Percentiles rank a stretch among this genome's conserved stretches.
These are phyloP conservation scores for Henckelia pumila DNA, from an alignment of 257 asterid genomes.

Conservation along the genomic window DNA sequence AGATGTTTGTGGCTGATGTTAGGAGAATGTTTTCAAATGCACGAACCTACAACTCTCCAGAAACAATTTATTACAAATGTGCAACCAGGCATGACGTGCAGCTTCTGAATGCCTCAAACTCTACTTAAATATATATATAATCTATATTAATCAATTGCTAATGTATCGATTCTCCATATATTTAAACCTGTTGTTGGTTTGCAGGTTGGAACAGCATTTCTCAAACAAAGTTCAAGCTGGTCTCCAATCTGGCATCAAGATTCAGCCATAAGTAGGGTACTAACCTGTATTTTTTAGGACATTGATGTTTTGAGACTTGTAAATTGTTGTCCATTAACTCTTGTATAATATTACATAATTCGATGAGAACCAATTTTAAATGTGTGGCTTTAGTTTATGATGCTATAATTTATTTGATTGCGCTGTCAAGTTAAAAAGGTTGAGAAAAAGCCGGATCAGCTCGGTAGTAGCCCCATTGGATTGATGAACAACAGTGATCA, in stretches of 20 bases:
- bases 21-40: constrained; percentile 87
- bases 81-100: constrained; percentile 64
- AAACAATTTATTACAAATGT: constrained; percentile 85
- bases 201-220: constrained; percentile 79
- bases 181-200: not conserved
- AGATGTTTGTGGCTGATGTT: constrained; percentile 87
- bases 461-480: not conserved
- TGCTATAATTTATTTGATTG: too few species aligned
- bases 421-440: too few species aligned
- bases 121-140: not conserved
- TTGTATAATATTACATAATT: not conserved
- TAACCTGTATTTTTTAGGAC: not conserved
- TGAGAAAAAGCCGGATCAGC: not conserved
- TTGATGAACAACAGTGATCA: not conserved
- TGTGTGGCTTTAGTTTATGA: too few species aligned
- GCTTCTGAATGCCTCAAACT: not conserved
- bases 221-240: constrained; percentile 77
- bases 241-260: constrained; percentile 65
- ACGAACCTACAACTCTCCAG: constrained; percentile 94
- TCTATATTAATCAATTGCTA: not conserved
- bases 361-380: too few species aligned
- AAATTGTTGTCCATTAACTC: not conserved
- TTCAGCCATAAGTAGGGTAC: constrained; percentile 39
- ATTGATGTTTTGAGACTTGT: not conserved
- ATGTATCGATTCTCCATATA: not conserved